Percentiles rank a stretch among this genome's conserved stretches.
phyloP scores from a whole-genome alignment of 2,329 filamentous ascomycete species.

The Colletotrichum agaves region DNA sequence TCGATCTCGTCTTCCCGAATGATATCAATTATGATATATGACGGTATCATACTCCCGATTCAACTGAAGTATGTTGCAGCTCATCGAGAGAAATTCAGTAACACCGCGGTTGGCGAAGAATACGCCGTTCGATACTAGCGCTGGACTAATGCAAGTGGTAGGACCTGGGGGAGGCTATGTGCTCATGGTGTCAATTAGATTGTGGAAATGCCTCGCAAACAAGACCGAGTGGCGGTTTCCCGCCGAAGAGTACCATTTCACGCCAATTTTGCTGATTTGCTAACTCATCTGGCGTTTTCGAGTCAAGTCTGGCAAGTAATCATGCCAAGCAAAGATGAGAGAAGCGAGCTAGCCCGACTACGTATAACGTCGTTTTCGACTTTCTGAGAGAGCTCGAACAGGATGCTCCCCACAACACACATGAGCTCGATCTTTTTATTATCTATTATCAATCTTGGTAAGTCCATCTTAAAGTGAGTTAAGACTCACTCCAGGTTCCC shows the following conservation, averaged over 20 bases:
- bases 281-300: not conserved
- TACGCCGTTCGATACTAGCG: not conserved
- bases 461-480: not conserved
- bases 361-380: not conserved
- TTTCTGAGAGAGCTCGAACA: slow-evolving; percentile 45
- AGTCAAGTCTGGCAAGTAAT: not conserved
- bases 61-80: too few relatives aligned
- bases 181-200: not conserved
- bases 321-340: not conserved
- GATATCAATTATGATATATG: slow-evolving; percentile 3
- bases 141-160: slow-evolving; percentile 1
- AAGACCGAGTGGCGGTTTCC: not conserved
- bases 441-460: not conserved
- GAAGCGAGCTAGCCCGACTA: not conserved
- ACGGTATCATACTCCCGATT: not conserved
- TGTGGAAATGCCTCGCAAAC: not conserved
- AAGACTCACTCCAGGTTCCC: slow-evolving; percentile 15
- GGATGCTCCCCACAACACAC: slow-evolving; percentile 50
- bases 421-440: slow-evolving; percentile 51
- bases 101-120: not conserved
- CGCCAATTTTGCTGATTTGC: not conserved
- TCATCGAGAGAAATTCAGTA: too few relatives aligned
- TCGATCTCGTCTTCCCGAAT: not conserved
- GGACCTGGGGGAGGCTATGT: not conserved
- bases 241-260: not conserved